Conservation (phyloP, 2,329 filamentous ascomycete genomes). For the Verticillium tricorpus region DNA sequence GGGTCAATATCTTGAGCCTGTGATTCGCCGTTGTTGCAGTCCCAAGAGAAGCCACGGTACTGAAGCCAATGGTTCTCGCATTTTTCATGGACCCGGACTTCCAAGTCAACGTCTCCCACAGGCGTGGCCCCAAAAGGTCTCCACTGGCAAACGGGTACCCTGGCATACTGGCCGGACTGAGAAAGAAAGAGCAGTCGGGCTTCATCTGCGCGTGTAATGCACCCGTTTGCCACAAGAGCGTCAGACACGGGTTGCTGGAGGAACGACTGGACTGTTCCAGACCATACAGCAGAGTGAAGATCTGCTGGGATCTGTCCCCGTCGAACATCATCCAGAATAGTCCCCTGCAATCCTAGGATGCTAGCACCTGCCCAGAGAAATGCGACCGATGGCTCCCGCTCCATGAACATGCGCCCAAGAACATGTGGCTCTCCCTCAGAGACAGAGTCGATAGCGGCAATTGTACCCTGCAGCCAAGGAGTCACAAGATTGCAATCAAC, state of each 20-base stretch:
- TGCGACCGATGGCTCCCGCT: slow-evolving; percentile 16
- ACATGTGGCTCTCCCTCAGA: slow-evolving; percentile 8
- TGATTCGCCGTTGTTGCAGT: slow-evolving; percentile 8
- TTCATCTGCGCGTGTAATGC: slow-evolving; percentile 20
- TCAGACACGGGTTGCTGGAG: slow-evolving; percentile 18
- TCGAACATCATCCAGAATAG: slow-evolving; percentile 14
- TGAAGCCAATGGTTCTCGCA: slow-evolving; percentile 18
- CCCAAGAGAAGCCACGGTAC: slow-evolving; percentile 17
- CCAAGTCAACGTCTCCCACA: slow-evolving; percentile 21
- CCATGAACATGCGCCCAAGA: slow-evolving; percentile 20
- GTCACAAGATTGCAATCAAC: slow-evolving; percentile 23
- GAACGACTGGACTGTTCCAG: slow-evolving; percentile 20
- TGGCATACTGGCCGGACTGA: slow-evolving; percentile 14
- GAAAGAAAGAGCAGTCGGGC: slow-evolving; percentile 23
- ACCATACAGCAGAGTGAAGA: slow-evolving; percentile 21
- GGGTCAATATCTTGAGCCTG: neutral
- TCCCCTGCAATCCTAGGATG: slow-evolving; percentile 15
- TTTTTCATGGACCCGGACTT: slow-evolving; percentile 20
- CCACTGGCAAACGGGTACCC: slow-evolving; percentile 21
- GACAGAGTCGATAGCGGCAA: slow-evolving; percentile 17
- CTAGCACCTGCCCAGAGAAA: slow-evolving; percentile 21
- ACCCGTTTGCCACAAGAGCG: slow-evolving; percentile 3
- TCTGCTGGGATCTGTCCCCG: slow-evolving; percentile 19
- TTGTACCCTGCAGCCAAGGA: slow-evolving; percentile 21
- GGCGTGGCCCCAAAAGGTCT: slow-evolving; percentile 22